Percentiles rank a stretch among this genome's conserved stretches.
Conservation (phyloP, 441 rosid species). For the Isatis lusitanica region DNA sequence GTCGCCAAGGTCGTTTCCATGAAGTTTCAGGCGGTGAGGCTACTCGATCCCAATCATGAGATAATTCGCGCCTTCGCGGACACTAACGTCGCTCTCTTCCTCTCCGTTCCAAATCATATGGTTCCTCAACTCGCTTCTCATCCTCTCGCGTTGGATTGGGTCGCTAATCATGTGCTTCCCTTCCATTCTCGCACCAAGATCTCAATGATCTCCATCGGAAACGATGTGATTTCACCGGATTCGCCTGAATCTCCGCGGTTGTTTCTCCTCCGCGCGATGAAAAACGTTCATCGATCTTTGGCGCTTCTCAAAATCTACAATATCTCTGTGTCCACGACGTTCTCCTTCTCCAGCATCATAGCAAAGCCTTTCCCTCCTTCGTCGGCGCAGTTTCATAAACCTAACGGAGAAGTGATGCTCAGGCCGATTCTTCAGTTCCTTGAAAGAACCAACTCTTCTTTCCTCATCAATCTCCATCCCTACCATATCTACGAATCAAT, state of each 20-base stretch:
- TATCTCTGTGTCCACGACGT: too few relatives aligned
- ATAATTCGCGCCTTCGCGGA: conserved; percentile 58
- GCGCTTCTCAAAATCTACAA: too few relatives aligned
- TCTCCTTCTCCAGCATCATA: too few relatives aligned
- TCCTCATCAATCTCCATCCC: too few relatives aligned
- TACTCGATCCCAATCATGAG: conserved; percentile 49
- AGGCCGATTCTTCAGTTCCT: too few relatives aligned
- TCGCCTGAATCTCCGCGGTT: background rate
- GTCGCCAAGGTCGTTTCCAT: background rate
- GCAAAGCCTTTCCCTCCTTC: too few relatives aligned
- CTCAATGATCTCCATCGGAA: conserved; percentile 65
- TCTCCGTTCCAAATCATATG: conserved; percentile 61
- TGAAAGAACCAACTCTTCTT: too few relatives aligned
- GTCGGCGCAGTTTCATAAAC: too few relatives aligned
- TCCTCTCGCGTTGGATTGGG: conserved; percentile 55
- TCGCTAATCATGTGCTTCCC: conserved; percentile 55
- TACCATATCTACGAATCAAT: too few relatives aligned
- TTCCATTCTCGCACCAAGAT: conserved; percentile 60
- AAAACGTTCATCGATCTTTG: too few relatives aligned
- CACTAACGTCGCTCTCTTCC: conserved; percentile 62
- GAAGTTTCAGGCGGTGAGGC: conserved; percentile 48
- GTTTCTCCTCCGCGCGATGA: background rate
- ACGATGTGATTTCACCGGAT: conserved; percentile 24
- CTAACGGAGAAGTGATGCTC: too few relatives aligned
- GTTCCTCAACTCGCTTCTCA: conserved; percentile 59